Percentiles rank a stretch among this genome's conserved stretches.
Evolutionary conservation across 2,329 filamentous ascomycete genomes (phyloP).

Genomic region (Xylariaceae sp.): DNA sequence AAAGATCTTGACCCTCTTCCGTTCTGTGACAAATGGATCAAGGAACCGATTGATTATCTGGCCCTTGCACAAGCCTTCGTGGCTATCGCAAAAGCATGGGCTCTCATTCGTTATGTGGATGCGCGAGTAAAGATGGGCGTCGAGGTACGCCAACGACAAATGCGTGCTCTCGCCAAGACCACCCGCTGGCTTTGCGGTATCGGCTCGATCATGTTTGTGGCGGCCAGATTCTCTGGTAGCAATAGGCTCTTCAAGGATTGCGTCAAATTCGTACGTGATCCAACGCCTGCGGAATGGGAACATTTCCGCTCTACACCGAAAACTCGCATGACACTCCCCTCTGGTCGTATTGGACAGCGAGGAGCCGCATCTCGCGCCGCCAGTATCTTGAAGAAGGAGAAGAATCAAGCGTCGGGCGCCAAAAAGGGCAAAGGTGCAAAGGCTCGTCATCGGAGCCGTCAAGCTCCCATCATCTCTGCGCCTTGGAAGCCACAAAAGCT

Average conservation of each 20-base stretch:
- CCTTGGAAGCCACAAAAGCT: constrained; percentile 34
- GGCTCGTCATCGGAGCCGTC: constrained; percentile 3
- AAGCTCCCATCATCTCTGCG: constrained; percentile 15
- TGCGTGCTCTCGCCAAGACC: constrained; percentile 56
- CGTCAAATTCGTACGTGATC: constrained; percentile 54
- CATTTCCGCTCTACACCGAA: constrained; percentile 50
- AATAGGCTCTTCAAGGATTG: constrained; percentile 57
- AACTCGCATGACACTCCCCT: constrained; percentile 29
- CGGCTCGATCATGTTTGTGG: constrained; percentile 54
- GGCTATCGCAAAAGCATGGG: constrained; percentile 54
- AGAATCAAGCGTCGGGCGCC: constrained; percentile 10
- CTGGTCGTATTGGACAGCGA: constrained; percentile 27
- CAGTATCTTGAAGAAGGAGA: constrained; percentile 16
- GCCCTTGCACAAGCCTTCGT: constrained; percentile 55
- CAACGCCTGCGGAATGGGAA: constrained; percentile 54
- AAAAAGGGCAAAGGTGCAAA: constrained; percentile 6
- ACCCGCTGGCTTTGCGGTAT: constrained; percentile 54
- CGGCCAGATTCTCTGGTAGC: constrained; percentile 47
- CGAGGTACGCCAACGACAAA: constrained; percentile 52
- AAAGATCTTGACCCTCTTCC: constrained; percentile 50
- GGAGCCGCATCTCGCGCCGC: constrained; percentile 26
- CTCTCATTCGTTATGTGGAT: constrained; percentile 55
- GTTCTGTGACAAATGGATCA: constrained; percentile 55
- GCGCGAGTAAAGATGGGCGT: constrained; percentile 56
- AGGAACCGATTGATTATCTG: constrained; percentile 54